Conservation (phyloP, 495 filamentous ascomycete genomes). For the Trypethelium eluteriae region DNA sequence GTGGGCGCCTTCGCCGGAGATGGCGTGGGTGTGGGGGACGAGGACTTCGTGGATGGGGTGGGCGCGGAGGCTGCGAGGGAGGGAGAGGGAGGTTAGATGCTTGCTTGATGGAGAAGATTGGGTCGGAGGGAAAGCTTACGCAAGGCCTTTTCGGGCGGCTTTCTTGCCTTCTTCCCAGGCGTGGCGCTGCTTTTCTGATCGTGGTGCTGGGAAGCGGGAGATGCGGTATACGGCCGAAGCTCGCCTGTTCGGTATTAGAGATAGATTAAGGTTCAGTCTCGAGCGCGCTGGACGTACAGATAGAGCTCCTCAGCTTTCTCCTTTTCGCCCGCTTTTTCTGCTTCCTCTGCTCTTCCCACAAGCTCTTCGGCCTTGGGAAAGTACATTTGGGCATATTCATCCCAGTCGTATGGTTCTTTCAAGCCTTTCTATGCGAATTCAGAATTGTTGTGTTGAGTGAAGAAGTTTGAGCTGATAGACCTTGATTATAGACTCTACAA, state of each 20-base stretch:
- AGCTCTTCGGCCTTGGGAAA: constrained; percentile 51
- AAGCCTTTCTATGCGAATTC: constrained; percentile 41
- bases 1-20: constrained; percentile 43
- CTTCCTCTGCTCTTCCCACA: constrained; percentile 42
- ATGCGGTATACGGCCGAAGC: constrained; percentile 67
- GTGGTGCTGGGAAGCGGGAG: constrained; percentile 55
- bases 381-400: constrained; percentile 57
- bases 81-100: background rate
- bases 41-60: constrained; percentile 50
- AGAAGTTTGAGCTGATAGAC: constrained; percentile 33
- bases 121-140: constrained; percentile 15
- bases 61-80: constrained; percentile 39
- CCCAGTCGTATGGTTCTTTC: constrained; percentile 55
- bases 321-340: constrained; percentile 39
- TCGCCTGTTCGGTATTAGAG: constrained; percentile 34
- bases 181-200: constrained; percentile 51
- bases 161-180: constrained; percentile 64
- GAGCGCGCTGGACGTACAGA: constrained; percentile 32
- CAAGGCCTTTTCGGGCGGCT: constrained; percentile 53
- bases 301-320: constrained; percentile 54
- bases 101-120: background rate
- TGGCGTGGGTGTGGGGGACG: constrained; percentile 50
- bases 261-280: background rate
- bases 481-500: constrained; percentile 56
- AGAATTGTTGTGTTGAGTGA: constrained; percentile 6